Percentiles rank a stretch among this genome's conserved stretches.
Conservation (phyloP, 202 grass and related monocot genomes). For the Cymbopogon flexuosus region DNA sequence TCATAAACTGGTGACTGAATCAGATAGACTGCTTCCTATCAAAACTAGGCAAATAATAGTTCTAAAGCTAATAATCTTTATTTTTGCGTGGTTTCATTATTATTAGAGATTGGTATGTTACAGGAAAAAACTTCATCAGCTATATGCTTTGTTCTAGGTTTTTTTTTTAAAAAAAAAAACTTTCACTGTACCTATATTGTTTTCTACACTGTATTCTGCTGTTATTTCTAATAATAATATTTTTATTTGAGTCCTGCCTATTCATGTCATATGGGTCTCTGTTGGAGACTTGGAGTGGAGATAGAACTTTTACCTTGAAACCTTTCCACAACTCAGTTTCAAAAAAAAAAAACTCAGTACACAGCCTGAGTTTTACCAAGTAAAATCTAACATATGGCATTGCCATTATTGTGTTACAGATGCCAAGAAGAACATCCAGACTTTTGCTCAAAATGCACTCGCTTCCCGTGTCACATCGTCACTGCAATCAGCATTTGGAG, state of each 20-base stretch:
- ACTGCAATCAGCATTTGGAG: conserved; percentile 71
- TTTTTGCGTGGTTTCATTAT: too few relatives aligned
- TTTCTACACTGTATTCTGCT: too few relatives aligned
- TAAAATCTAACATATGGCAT: conserved; percentile 8
- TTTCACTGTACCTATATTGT: too few relatives aligned
- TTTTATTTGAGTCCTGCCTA: background rate
- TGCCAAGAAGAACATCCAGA: conserved; percentile 92
- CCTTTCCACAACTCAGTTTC: background rate
- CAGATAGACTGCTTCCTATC: background rate
- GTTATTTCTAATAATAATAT: too few relatives aligned
- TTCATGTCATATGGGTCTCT: background rate
- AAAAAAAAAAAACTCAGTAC: background rate
- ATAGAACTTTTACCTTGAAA: background rate
- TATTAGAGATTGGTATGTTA: too few relatives aligned
- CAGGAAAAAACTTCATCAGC: too few relatives aligned
- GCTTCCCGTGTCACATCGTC: conserved; percentile 76
- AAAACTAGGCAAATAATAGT: background rate
- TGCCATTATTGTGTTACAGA: conserved; percentile 45
- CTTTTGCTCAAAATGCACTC: conserved; percentile 63
- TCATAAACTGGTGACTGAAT: conserved; percentile 13
- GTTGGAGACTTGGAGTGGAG: background rate
- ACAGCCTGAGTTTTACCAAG: background rate
- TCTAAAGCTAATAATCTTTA: too few relatives aligned
- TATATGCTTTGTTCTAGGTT: too few relatives aligned
- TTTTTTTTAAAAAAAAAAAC: too few relatives aligned